Percentiles rank a stretch among this genome's conserved stretches.
Conservation (phyloP, 2,329 filamentous ascomycete genomes). For the Thielaviopsis euricoi region DNA sequence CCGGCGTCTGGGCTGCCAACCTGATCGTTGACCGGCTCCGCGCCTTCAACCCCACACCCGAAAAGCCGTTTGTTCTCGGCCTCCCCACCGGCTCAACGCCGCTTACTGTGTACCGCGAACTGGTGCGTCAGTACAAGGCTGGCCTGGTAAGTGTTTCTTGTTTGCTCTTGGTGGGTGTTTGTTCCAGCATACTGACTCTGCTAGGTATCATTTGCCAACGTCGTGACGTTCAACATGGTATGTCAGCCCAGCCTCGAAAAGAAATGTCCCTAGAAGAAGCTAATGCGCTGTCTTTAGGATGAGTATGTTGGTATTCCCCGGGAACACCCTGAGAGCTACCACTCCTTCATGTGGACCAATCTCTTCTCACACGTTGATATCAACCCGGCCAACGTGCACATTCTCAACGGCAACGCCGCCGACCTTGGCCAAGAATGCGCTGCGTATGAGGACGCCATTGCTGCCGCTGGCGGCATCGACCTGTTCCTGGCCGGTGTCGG, state of each 20-base stretch:
- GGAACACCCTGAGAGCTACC: constrained; percentile 73
- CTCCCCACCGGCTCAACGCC: constrained; percentile 73
- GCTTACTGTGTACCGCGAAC: constrained; percentile 57
- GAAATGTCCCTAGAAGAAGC: background rate
- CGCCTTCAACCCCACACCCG: constrained; percentile 52
- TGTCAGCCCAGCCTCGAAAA: constrained; percentile 14
- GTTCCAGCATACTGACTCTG: constrained; percentile 10
- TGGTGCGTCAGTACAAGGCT: constrained; percentile 55
- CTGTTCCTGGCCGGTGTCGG: constrained; percentile 75
- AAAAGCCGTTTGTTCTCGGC: constrained; percentile 65
- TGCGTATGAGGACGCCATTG: constrained; percentile 65
- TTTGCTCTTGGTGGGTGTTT: constrained; percentile 10
- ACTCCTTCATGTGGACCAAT: constrained; percentile 86
- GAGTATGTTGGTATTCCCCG: constrained; percentile 74
- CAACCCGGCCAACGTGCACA: constrained; percentile 66
- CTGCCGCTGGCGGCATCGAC: constrained; percentile 60
- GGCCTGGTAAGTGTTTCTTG: constrained; percentile 30
- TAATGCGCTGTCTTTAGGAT: constrained; percentile 32
- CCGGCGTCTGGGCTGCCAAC: constrained; percentile 62
- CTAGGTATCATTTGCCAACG: constrained; percentile 70
- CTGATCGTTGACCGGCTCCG: constrained; percentile 75
- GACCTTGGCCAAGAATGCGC: constrained; percentile 64
- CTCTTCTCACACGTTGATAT: constrained; percentile 80
- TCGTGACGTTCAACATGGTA: constrained; percentile 87
- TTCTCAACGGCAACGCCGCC: constrained; percentile 63